Evolutionary conservation across 139 green algal genomes (phyloP).

Genomic region (Chlamydomonas schloesseri): DNA sequence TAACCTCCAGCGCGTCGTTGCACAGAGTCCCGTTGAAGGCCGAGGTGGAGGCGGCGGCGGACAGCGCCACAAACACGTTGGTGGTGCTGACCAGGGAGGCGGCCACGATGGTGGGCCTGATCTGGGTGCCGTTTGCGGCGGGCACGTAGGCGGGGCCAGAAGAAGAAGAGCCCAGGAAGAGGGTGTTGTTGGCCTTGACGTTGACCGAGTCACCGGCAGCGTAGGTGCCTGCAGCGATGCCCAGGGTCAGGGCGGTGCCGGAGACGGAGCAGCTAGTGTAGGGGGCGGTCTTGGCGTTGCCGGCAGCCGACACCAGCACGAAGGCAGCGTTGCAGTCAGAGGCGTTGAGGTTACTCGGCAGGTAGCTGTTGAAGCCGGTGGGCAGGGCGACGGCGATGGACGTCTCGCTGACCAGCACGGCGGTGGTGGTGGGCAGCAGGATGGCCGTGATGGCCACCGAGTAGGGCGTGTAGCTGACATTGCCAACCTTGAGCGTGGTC

Average conservation of each 20-base stretch:
- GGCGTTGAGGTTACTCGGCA: neutral
- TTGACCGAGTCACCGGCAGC: neutral
- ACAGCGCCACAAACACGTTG: neutral
- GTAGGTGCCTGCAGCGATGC: neutral
- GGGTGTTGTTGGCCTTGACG: neutral
- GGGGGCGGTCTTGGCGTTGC: neutral
- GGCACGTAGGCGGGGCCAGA: neutral
- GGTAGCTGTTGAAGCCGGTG: neutral
- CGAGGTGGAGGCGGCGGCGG: no score
- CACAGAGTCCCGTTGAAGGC: no score
- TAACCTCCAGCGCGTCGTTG: neutral
- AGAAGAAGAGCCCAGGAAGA: neutral
- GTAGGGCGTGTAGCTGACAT: neutral
- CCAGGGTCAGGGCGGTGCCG: no score
- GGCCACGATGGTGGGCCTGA: neutral
- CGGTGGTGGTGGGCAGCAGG: neutral
- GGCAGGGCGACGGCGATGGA: neutral
- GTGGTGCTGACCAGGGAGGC: neutral
- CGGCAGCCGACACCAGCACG: neutral
- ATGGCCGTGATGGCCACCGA: neutral
- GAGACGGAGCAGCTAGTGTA: neutral
- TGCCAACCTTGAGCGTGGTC: neutral
- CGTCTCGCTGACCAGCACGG: neutral
- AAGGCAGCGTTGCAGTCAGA: neutral
- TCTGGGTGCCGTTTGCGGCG: neutral